Evolutionary conservation across 176 grass and related monocot species (phyloP).

Genomic region (Carex parvula): DNA sequence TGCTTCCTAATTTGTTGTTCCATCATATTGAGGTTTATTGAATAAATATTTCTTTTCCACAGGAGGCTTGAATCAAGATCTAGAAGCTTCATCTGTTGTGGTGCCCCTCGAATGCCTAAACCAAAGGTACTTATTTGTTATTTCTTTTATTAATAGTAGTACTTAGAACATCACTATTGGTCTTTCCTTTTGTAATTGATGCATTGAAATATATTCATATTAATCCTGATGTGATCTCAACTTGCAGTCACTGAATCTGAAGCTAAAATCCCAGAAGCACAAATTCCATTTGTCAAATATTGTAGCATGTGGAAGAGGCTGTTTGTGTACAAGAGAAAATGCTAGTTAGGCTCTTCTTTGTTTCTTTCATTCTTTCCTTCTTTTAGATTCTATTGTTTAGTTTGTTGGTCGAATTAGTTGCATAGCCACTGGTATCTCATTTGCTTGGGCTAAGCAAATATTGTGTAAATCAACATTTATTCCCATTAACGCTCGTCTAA

Average conservation of each 20-base stretch:
- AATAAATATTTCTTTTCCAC: conserved; percentile 28
- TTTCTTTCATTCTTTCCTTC: not conserved
- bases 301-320: conserved; percentile 21
- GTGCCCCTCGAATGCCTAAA: conserved; percentile 42
- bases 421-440: not conserved
- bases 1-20: conserved; percentile 17
- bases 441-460: conserved; percentile 9
- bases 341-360: not conserved
- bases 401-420: conserved; percentile 8
- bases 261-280: conserved; percentile 4
- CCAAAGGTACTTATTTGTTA: conserved; percentile 48
- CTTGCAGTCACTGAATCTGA: not conserved
- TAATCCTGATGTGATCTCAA: conserved; percentile 21
- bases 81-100: conserved; percentile 75
- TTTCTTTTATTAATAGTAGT: not conserved
- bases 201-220: not conserved
- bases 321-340: conserved; percentile 34
- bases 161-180: not conserved
- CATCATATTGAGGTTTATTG: conserved; percentile 15
- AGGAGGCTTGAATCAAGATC: conserved; percentile 93
- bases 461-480: conserved; percentile 28
- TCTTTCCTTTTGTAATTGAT: conserved; percentile 11
- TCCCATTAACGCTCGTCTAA: not conserved
- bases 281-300: conserved; percentile 17
- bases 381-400: not conserved